Evolutionary conservation across 805 yeast species (phyloP).

Genomic region (Yamadazyma takamatsuzukensis): DNA sequence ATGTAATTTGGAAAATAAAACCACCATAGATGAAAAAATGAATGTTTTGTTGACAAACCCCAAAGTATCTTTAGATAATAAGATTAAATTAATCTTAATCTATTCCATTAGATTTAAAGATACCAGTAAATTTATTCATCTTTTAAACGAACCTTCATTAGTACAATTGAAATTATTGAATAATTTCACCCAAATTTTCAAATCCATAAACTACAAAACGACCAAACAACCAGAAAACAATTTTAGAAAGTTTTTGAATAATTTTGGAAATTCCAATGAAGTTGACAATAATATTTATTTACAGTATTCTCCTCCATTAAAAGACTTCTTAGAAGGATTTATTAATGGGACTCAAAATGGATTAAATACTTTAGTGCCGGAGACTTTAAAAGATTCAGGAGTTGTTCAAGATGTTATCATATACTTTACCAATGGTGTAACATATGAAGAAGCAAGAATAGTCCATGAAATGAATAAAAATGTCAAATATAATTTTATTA

Average conservation of each 20-base stretch:
- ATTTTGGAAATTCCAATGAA: constrained; percentile 17
- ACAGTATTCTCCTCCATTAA: constrained; percentile 83
- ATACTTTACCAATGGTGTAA: constrained; percentile 81
- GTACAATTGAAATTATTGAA: constrained; percentile 29
- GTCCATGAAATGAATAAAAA: constrained; percentile 57
- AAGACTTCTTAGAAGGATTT: constrained; percentile 29
- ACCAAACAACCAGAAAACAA: constrained; percentile 12
- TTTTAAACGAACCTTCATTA: constrained; percentile 31
- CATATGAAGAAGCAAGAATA: constrained; percentile 87
- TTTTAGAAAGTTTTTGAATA: constrained; percentile 12
- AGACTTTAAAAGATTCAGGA: constrained; percentile 13
- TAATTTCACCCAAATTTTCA: constrained; percentile 24
- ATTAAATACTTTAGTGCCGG: constrained; percentile 36
- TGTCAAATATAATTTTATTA: constrained; percentile 58
- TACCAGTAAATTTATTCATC: constrained; percentile 17
- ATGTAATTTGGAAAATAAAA: constrained; percentile 42
- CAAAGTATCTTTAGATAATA: constrained; percentile 46
- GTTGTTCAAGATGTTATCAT: constrained; percentile 55
- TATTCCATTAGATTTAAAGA: constrained; percentile 60
- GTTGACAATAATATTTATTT: constrained; percentile 77
- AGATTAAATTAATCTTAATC: constrained; percentile 68
- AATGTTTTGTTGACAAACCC: constrained; percentile 49
- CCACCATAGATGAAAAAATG: constrained; percentile 47
- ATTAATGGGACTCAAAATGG: constrained; percentile 5
- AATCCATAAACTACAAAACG: constrained; percentile 24